Percentiles rank a stretch among this genome's conserved stretches.
Conservation (phyloP, 495 filamentous ascomycete species). For the Sordaria brevicollis region DNA sequence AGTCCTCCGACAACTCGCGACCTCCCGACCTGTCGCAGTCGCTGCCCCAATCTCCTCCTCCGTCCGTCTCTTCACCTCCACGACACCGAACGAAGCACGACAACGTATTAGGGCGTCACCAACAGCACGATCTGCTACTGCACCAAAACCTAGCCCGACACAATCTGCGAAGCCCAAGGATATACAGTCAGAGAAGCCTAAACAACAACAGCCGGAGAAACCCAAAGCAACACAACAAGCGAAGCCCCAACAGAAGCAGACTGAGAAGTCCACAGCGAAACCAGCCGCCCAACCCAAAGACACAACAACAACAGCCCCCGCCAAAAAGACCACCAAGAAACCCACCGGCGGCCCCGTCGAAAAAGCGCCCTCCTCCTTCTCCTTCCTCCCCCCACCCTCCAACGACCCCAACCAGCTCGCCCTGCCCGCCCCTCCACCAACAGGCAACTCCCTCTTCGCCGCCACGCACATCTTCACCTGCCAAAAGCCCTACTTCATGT, state of each 20-base stretch:
- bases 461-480: slow-evolving; percentile 53
- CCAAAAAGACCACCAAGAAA: not conserved
- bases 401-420: slow-evolving; percentile 21
- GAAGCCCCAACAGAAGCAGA: not conserved
- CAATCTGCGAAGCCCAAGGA: not conserved
- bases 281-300: not conserved
- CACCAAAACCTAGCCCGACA: not conserved
- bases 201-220: not conserved
- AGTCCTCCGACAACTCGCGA: slow-evolving; percentile 1
- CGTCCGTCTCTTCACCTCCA: not conserved
- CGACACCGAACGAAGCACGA: not conserved
- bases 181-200: not conserved
- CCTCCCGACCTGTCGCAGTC: not conserved
- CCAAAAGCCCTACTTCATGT: slow-evolving; percentile 54
- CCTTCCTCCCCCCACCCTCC: slow-evolving; percentile 22
- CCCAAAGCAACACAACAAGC: not conserved
- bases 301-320: not conserved
- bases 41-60: not conserved
- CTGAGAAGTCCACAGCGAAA: not conserved
- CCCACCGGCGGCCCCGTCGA: not conserved
- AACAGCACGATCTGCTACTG: not conserved
- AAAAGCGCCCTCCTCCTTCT: slow-evolving; percentile 4
- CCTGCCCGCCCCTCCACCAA: slow-evolving; percentile 6
- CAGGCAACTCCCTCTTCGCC: slow-evolving; percentile 6
- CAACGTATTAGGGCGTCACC: too few relatives aligned